A percentile compares a stretch with the other conserved stretches of the same genome.
Conservation (phyloP, 1,284 basidiomycete genomes). For the Sanghuangporus sanghuang region DNA sequence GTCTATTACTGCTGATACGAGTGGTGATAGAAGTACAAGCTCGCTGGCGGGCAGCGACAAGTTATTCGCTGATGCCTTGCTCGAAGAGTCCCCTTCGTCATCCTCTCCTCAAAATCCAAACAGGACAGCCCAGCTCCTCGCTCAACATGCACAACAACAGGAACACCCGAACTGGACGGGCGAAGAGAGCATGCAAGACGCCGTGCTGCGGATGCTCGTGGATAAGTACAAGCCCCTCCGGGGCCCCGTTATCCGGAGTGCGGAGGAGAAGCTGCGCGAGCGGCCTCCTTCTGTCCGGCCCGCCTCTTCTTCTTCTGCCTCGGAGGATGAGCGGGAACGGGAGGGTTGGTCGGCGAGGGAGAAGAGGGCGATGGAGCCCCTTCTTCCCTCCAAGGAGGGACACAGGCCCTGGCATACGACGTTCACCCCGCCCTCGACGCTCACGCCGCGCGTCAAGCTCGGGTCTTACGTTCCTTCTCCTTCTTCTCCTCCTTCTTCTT, state of each 20-base stretch:
- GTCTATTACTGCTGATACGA: not conserved
- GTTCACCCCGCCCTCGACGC: constrained; percentile 51
- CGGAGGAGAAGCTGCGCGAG: constrained; percentile 70
- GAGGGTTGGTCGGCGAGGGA: not conserved
- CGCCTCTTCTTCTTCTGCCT: not conserved
- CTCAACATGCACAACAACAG: constrained; percentile 26
- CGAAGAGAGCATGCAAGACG: constrained; percentile 67
- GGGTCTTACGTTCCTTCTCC: constrained; percentile 35
- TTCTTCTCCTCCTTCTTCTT: constrained; percentile 25
- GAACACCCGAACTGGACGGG: constrained; percentile 61
- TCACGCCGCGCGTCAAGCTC: constrained; percentile 41
- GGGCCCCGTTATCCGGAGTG: constrained; percentile 53
- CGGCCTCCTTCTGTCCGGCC: constrained; percentile 32
- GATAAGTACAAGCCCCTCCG: constrained; percentile 82
- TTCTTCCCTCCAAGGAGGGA: constrained; percentile 47
- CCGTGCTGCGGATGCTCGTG: constrained; percentile 79
- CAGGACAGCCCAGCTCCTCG: not conserved
- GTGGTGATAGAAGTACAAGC: not conserved
- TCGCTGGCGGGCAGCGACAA: constrained; percentile 43
- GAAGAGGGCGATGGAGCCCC: constrained; percentile 38
- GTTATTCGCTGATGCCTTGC: constrained; percentile 64
- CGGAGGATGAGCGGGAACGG: not conserved
- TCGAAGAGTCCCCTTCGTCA: constrained; percentile 36
- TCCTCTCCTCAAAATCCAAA: not conserved
- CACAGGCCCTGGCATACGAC: constrained; percentile 69